Evolutionary conservation across 306 rosid species (phyloP).

Genomic region (Glycyrrhiza uralensis): DNA sequence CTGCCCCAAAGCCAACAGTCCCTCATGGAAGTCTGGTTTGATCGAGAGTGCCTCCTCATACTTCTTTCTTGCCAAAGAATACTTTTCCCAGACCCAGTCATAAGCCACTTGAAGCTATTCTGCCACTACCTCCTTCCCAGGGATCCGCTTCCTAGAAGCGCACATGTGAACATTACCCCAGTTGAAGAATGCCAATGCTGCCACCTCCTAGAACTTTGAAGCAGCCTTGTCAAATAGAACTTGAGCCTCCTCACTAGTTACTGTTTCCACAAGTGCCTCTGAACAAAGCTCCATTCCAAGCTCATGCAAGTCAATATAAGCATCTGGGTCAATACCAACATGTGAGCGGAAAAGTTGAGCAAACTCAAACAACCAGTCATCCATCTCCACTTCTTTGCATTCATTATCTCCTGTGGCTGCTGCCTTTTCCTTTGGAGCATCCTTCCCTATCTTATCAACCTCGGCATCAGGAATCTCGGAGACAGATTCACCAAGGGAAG

Average conservation of each 20-base stretch:
- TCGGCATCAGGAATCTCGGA: slow-evolving; percentile 53
- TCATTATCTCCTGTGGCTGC: slow-evolving; percentile 60
- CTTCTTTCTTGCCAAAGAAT: slow-evolving; percentile 81
- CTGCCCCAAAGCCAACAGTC: slow-evolving; percentile 87
- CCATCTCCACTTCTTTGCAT: slow-evolving; percentile 95
- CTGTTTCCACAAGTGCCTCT: slow-evolving; percentile 96
- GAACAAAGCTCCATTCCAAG: slow-evolving; percentile 99
- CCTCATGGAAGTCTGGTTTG: slow-evolving; percentile 94
- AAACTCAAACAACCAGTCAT: slow-evolving; percentile 96
- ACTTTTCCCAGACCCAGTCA: slow-evolving; percentile 96
- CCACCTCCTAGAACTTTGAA: slow-evolving; percentile 97
- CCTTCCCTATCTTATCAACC: slow-evolving; percentile 56
- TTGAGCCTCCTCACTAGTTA: slow-evolving; percentile 95
- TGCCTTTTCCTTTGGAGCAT: slow-evolving; percentile 56
- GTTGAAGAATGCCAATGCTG: slow-evolving; percentile 90
- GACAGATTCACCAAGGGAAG: slow-evolving; percentile 63
- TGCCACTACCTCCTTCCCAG: slow-evolving; percentile 71
- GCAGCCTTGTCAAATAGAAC: slow-evolving; percentile 90
- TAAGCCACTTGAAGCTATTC: slow-evolving; percentile 86
- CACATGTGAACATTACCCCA: slow-evolving; percentile 99
- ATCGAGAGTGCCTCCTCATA: slow-evolving; percentile 86
- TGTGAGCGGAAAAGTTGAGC: slow-evolving; percentile 96
- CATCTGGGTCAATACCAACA: slow-evolving; percentile 95
- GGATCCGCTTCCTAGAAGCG: slow-evolving; percentile 93
- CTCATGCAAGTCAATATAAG: slow-evolving; percentile 94